Conservation (phyloP, 148 eudicot genomes). For the Heliosperma pusillum region DNA sequence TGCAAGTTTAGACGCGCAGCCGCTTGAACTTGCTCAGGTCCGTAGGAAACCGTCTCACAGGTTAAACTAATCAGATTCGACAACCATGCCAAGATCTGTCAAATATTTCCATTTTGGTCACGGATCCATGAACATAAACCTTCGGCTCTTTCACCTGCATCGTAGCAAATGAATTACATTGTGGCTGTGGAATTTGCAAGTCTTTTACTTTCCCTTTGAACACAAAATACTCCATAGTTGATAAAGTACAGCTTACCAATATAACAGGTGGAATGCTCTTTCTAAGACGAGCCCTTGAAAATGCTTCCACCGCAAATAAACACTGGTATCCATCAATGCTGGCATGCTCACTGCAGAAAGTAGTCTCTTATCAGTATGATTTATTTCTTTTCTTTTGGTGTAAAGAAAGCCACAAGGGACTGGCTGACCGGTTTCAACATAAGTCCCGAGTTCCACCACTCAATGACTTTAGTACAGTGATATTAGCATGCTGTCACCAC, state of each 20-base stretch:
- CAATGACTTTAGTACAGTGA: too few species aligned
- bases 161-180: neutral
- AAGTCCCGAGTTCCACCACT: too few species aligned
- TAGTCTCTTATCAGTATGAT: slow-evolving; percentile 5
- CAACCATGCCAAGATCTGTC: slow-evolving; percentile 65
- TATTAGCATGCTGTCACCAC: neutral
- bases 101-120: slow-evolving; percentile 32
- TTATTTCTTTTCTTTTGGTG: neutral
- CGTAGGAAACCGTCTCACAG: neutral
- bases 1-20: neutral
- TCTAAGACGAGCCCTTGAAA: slow-evolving; percentile 44
- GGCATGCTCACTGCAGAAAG: slow-evolving; percentile 46
- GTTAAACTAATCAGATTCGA: slow-evolving; percentile 5
- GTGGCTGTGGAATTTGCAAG: neutral
- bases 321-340: slow-evolving; percentile 61
- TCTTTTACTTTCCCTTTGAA: neutral
- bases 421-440: neutral
- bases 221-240: neutral
- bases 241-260: slow-evolving; percentile 39
- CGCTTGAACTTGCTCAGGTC: neutral
- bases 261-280: slow-evolving; percentile 60
- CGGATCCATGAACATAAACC: slow-evolving; percentile 58
- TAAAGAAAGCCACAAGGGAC: neutral
- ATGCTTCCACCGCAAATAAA: slow-evolving; percentile 55
- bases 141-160: slow-evolving; percentile 70